These are phyloP conservation scores for Blastobotrys persicus DNA, from an alignment of 1,139 yeast species.

Conservation along the genomic window DNA sequence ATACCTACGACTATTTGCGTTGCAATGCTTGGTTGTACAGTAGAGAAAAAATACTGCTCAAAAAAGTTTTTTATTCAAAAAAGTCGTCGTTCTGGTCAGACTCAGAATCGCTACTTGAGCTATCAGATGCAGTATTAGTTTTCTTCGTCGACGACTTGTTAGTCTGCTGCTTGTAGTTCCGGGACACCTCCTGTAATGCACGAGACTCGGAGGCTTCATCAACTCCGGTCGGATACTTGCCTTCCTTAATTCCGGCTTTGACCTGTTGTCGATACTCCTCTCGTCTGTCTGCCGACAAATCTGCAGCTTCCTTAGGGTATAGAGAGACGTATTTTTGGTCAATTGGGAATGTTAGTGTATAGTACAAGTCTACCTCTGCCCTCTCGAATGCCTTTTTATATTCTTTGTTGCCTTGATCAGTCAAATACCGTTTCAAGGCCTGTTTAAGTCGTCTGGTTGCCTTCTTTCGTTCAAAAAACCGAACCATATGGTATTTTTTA, in stretches of 20 bases:
- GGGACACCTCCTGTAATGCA: slow-evolving; percentile 17
- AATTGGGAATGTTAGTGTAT: slow-evolving; percentile 74
- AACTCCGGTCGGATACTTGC: slow-evolving; percentile 27
- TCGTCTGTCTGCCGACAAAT: slow-evolving; percentile 21
- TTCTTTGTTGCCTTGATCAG: slow-evolving; percentile 30
- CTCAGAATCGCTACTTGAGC: too few relatives aligned
- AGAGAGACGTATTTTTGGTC: slow-evolving; percentile 78
- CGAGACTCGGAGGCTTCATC: slow-evolving; percentile 19
- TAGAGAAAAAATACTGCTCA: background rate
- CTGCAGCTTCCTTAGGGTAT: slow-evolving; percentile 41
- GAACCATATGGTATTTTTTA: slow-evolving; percentile 89
- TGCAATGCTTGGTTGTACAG: background rate
- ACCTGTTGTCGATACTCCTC: slow-evolving; percentile 27
- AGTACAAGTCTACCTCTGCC: slow-evolving; percentile 70
- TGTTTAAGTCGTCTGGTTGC: slow-evolving; percentile 73
- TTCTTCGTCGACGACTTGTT: slow-evolving; percentile 1
- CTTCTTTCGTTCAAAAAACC: slow-evolving; percentile 88
- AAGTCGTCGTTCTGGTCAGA: slow-evolving; percentile 13
- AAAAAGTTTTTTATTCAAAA: slow-evolving; percentile 9
- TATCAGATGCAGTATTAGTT: background rate
- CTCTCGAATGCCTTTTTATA: slow-evolving; percentile 41
- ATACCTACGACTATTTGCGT: background rate
- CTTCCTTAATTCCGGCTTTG: slow-evolving; percentile 24
- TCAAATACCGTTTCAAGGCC: slow-evolving; percentile 45
- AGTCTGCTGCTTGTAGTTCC: background rate